Percentiles rank a stretch among this genome's conserved stretches.
Conservation (phyloP, 495 filamentous ascomycete genomes). For the Penicillium flavigenum region DNA sequence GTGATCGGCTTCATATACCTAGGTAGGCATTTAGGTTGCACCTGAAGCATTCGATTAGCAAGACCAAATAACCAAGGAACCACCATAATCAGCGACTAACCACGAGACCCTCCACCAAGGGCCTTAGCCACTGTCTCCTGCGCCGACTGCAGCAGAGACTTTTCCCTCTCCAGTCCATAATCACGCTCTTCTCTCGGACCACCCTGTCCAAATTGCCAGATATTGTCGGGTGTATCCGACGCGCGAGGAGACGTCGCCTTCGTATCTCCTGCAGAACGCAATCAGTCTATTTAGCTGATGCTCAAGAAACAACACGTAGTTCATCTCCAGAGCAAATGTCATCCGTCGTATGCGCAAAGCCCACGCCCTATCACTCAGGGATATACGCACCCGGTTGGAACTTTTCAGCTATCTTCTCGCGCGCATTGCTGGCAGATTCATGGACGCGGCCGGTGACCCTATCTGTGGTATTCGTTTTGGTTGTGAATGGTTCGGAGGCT, state of each 20-base stretch:
- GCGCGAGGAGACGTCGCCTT: conserved; percentile 30
- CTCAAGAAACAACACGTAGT: not conserved
- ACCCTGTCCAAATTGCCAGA: conserved; percentile 10
- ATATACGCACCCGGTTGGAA: conserved; percentile 31
- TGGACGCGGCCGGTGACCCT: conserved; percentile 8
- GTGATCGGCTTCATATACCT: not conserved
- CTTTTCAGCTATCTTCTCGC: conserved; percentile 23
- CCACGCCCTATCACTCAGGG: not conserved
- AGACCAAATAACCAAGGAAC: not conserved
- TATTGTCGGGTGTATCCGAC: conserved; percentile 25
- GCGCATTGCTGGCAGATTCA: conserved; percentile 24
- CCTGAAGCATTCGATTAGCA: not conserved
- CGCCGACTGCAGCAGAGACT: conserved; percentile 22
- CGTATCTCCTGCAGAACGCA: conserved; percentile 24
- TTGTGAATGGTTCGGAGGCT: conserved; percentile 16
- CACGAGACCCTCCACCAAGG: conserved; percentile 29
- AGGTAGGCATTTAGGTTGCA: not conserved
- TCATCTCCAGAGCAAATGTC: not conserved
- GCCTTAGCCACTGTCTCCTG: conserved; percentile 32
- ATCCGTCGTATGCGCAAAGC: not conserved
- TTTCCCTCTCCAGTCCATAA: conserved; percentile 4
- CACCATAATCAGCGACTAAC: conserved; percentile 6
- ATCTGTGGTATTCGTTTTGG: conserved; percentile 18
- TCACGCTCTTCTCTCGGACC: conserved; percentile 6
- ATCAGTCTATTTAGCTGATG: not conserved